Conservation (phyloP, 768 basidiomycete genomes). For the Guyanaporus albipodus region DNA sequence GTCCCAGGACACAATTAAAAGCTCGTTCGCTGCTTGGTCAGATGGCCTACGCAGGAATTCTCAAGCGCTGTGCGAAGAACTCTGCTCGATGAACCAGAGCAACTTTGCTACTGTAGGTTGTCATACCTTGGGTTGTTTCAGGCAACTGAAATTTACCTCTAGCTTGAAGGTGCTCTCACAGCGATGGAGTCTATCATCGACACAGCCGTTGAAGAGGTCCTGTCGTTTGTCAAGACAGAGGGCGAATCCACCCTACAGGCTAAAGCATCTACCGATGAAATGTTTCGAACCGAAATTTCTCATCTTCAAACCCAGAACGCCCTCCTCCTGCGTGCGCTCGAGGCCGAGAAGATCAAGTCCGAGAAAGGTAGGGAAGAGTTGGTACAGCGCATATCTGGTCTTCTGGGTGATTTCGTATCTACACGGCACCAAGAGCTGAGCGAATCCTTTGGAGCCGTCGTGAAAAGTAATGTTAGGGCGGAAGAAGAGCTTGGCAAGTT, state of each 20-base stretch:
- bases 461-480: constrained; percentile 52
- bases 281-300: constrained; percentile 49
- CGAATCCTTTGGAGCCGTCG: constrained; percentile 51
- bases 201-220: constrained; percentile 52
- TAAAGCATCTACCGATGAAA: constrained; percentile 44
- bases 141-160: constrained; percentile 7
- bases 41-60: constrained; percentile 47
- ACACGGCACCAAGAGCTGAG: constrained; percentile 65
- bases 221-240: constrained; percentile 54
- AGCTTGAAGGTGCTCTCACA: constrained; percentile 57
- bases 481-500: constrained; percentile 49
- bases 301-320: constrained; percentile 71
- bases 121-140: not conserved
- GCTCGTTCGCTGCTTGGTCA: constrained; percentile 53
- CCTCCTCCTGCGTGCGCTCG: constrained; percentile 54
- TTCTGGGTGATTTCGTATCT: constrained; percentile 67
- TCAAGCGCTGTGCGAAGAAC: constrained; percentile 43
- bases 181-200: constrained; percentile 60
- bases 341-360: constrained; percentile 61
- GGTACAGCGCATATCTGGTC: constrained; percentile 65
- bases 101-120: constrained; percentile 46
- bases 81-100: constrained; percentile 40
- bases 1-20: constrained; percentile 49
- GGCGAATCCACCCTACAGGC: constrained; percentile 47
- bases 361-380: constrained; percentile 69